Conservation (phyloP, 805 yeast species). For the Lipomyces chichibuensis region DNA sequence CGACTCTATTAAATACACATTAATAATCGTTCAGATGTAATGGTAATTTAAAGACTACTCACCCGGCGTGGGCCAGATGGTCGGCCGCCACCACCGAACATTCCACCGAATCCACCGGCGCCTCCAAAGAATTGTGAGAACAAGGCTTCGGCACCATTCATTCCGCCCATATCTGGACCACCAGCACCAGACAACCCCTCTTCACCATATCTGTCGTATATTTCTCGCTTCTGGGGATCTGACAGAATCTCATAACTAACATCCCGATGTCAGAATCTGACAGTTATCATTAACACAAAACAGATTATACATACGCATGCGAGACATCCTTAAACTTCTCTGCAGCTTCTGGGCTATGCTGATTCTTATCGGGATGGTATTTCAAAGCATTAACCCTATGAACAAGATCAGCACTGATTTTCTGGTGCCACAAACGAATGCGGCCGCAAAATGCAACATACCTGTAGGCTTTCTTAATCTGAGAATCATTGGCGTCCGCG, state of each 20-base stretch:
- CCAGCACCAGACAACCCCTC: constrained; percentile 88
- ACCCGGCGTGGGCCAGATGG: constrained; percentile 39
- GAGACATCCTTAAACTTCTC: constrained; percentile 94
- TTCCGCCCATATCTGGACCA: constrained; percentile 67
- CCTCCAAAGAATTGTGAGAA: constrained; percentile 87
- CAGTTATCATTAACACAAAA: constrained; percentile 52
- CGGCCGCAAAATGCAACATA: constrained; percentile 8
- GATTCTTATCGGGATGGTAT: constrained; percentile 85
- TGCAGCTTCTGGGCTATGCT: constrained; percentile 72
- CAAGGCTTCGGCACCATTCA: constrained; percentile 70
- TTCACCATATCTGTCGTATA: constrained; percentile 88
- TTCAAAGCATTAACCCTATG: constrained; percentile 65
- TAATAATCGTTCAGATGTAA: neutral
- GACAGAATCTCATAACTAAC: constrained; percentile 71
- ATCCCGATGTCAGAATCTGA: neutral
- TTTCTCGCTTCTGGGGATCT: constrained; percentile 83
- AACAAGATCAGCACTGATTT: neutral
- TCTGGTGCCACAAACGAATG: neutral
- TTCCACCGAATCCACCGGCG: constrained; percentile 45
- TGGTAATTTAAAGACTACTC: neutral
- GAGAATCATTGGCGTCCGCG: constrained; percentile 55
- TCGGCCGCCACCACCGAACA: constrained; percentile 45
- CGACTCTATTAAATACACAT: constrained; percentile 43
- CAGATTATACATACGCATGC: constrained; percentile 54
- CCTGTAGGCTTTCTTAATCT: constrained; percentile 75